phyloP scores from a whole-genome alignment of 179 eudicot species.

The Carnegiea gigantea region DNA sequence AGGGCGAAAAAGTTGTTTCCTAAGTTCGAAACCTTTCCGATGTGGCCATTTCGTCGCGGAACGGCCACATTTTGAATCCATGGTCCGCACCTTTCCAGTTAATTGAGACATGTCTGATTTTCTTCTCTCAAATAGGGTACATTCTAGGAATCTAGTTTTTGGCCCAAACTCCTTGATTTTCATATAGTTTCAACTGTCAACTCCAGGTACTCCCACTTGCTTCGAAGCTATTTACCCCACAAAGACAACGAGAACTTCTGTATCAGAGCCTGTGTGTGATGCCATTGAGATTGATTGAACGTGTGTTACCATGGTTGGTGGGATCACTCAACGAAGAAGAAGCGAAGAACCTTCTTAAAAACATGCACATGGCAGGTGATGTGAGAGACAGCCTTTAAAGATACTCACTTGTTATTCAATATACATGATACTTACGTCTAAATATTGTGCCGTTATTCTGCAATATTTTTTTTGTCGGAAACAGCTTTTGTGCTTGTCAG shows the following conservation, averaged over 20 bases:
- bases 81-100: neutral
- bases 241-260: constrained; percentile 73
- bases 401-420: neutral
- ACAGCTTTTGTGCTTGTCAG: neutral
- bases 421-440: neutral
- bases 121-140: neutral
- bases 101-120: neutral
- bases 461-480: neutral
- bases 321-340: constrained; percentile 71
- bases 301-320: constrained; percentile 92
- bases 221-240: constrained; percentile 61
- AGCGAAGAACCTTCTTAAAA: constrained; percentile 65
- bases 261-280: constrained; percentile 87
- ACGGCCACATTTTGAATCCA: too few relatives aligned
- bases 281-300: constrained; percentile 83
- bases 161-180: constrained; percentile 4
- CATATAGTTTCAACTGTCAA: constrained; percentile 7
- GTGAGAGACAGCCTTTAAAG: neutral
- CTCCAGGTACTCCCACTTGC: constrained; percentile 86
- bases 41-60: too few relatives aligned
- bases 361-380: constrained; percentile 86
- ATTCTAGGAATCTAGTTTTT: neutral
- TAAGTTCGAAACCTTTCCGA: too few relatives aligned
- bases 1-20: too few relatives aligned
- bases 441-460: neutral